phyloP scores from a whole-genome alignment of 106 monocot genomes.

The Narthecium ossifragum region DNA sequence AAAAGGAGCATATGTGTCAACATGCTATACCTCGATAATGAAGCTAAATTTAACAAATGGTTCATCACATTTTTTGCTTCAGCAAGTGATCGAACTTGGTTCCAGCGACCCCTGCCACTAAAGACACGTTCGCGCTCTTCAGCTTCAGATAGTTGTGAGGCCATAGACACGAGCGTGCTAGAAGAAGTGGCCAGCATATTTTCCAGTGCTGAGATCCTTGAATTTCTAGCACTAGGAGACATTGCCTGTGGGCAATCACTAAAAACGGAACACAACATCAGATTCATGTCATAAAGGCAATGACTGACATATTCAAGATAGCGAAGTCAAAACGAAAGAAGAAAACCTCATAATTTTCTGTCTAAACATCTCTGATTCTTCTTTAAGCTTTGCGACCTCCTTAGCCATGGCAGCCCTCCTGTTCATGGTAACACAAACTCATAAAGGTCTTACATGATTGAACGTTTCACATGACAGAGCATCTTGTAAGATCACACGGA shows the following conservation, averaged over 20 bases:
- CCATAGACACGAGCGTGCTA: slow-evolving; percentile 73
- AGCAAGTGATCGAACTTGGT: slow-evolving; percentile 74
- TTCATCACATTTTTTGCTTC: slow-evolving; percentile 89
- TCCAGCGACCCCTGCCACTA: slow-evolving; percentile 73
- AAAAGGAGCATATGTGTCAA: too few species aligned
- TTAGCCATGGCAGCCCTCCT: slow-evolving; percentile 83
- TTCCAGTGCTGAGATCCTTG: slow-evolving; percentile 84
- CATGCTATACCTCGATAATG: slow-evolving; percentile 78
- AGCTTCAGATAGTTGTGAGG: slow-evolving; percentile 90
- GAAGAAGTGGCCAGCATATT: slow-evolving; percentile 87
- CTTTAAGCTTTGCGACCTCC: slow-evolving; percentile 77
- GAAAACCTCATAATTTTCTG: slow-evolving; percentile 58
- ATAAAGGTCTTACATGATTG: too few species aligned
- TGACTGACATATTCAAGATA: neutral
- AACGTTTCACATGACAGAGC: too few species aligned
- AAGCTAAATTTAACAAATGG: slow-evolving; percentile 73
- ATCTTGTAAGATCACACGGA: too few species aligned
- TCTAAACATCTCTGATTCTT: slow-evolving; percentile 54
- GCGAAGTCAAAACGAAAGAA: neutral
- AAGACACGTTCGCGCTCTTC: slow-evolving; percentile 78
- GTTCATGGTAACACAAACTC: slow-evolving; percentile 13
- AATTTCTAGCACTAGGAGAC: slow-evolving; percentile 93
- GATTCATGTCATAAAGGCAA: neutral
- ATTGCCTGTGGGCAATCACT: slow-evolving; percentile 62
- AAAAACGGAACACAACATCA: slow-evolving; percentile 10